These are phyloP conservation scores for Wickerhamomyces sydowiorum DNA, from an alignment of 805 yeast species.

Conservation along the genomic window DNA sequence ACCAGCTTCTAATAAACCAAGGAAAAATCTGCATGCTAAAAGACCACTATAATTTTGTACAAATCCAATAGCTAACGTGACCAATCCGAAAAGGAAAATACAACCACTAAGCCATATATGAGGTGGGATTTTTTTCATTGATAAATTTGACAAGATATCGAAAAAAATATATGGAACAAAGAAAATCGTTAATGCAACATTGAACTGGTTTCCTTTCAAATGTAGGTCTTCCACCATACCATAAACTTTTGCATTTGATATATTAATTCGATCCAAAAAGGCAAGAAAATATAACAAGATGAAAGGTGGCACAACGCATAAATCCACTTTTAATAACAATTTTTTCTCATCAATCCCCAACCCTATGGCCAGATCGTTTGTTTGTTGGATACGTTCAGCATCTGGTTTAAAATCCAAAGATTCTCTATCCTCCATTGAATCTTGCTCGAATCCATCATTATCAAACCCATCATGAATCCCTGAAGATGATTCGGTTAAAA, in stretches of 20 bases:
- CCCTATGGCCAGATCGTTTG: conserved; percentile 30
- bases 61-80: conserved; percentile 39
- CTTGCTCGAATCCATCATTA: not conserved
- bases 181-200: conserved; percentile 40
- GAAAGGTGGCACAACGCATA: conserved; percentile 72
- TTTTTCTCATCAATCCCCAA: conserved; percentile 47
- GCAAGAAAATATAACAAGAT: conserved; percentile 69
- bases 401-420: not conserved
- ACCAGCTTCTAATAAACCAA: conserved; percentile 50
- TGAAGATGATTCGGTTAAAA: not conserved
- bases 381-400: not conserved
- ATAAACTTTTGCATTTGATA: conserved; percentile 73
- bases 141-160: conserved; percentile 33
- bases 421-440: not conserved
- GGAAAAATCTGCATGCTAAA: conserved; percentile 40
- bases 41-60: conserved; percentile 38
- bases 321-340: conserved; percentile 59
- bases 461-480: not conserved
- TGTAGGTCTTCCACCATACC: conserved; percentile 54
- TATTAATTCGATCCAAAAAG: conserved; percentile 76
- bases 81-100: conserved; percentile 32
- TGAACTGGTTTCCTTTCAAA: conserved; percentile 38
- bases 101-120: conserved; percentile 30
- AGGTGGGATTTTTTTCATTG: conserved; percentile 32
- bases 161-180: conserved; percentile 39